Evolutionary conservation across 1,139 yeast species (phyloP), one percentile per base, ranked within the genome.

Genomic region (Pichia sp.): DNA sequence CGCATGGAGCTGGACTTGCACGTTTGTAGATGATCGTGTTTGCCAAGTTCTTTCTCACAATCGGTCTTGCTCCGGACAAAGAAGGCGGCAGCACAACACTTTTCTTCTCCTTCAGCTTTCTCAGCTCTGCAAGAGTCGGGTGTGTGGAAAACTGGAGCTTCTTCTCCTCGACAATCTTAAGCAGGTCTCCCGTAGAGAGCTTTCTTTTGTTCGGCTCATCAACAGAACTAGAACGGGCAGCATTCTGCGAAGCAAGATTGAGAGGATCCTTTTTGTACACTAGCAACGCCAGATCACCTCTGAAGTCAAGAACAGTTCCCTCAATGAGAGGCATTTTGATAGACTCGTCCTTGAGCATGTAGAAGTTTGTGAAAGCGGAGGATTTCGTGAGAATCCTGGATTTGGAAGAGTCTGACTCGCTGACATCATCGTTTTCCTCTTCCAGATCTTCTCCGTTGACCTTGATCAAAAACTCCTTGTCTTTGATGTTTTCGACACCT

Each of bases 231-330:
- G 40, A 20, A 20, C 24, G 24, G 24, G 24, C 24, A 20, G 24
- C 24, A 20, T 20, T 36, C 16, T 36, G 7, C 14, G 40, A 36
- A 14, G 40, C 40, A 12, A 14, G 16, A 16, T 24, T 12, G 27
- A 41, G 42, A 46, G 31, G 31, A 6, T 7, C 40, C 41, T 34
- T 20, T 14, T 46, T 38, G 14, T 41, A 52, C 10, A 38, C 55
- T 27, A 86, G 68, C 53, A 84, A 69, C 6, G 83, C 72, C 29
- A 83, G 70, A 56, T 84, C 84, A 41, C 84, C 83, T 43, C 85
- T 78, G 46, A 87, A 75, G 63, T 85, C 89, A 55, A 87, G 65
- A 49, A 83, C 71, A 16, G 85, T 73, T 46, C 87, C 87, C 52
- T 75, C 72, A 45, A 80, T 75, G 51, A 79, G 72, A 12, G 87